phyloP scores from a whole-genome alignment of 495 filamentous ascomycete species.

The Penicillium goetzii region DNA sequence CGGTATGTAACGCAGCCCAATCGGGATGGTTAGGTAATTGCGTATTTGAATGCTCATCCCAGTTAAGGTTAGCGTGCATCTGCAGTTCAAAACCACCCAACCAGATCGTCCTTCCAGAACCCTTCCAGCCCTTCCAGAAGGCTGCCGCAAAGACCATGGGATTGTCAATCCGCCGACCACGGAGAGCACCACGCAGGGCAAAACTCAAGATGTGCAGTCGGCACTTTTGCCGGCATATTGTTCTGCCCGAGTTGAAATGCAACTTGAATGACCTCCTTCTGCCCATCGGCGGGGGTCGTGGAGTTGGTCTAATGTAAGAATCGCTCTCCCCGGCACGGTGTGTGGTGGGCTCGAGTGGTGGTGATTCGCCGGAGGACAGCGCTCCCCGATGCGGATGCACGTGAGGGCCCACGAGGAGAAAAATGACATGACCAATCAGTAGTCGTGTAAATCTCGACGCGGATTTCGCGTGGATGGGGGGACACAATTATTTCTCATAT shows the following conservation, averaged over 20 bases:
- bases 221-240: neutral
- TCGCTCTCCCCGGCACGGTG: constrained; percentile 8
- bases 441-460: neutral
- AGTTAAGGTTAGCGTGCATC: constrained; percentile 6
- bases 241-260: neutral
- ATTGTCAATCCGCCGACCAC: constrained; percentile 11
- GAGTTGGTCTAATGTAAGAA: neutral
- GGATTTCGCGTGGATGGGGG: neutral
- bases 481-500: neutral
- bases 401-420: constrained; percentile 26
- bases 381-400: constrained; percentile 29
- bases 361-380: constrained; percentile 38
- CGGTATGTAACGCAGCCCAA: constrained; percentile 18
- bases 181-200: neutral
- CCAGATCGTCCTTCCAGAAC: constrained; percentile 36
- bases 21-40: constrained; percentile 5
- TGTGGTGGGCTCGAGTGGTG: neutral
- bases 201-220: neutral
- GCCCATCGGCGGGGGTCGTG: neutral
- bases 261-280: neutral
- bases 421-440: neutral
- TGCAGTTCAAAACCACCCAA: constrained; percentile 19
- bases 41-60: neutral
- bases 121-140: constrained; percentile 24
- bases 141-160: constrained; percentile 19